phyloP scores from a whole-genome alignment of 2,329 filamentous ascomycete species.

The Fusarium subglutinans region DNA sequence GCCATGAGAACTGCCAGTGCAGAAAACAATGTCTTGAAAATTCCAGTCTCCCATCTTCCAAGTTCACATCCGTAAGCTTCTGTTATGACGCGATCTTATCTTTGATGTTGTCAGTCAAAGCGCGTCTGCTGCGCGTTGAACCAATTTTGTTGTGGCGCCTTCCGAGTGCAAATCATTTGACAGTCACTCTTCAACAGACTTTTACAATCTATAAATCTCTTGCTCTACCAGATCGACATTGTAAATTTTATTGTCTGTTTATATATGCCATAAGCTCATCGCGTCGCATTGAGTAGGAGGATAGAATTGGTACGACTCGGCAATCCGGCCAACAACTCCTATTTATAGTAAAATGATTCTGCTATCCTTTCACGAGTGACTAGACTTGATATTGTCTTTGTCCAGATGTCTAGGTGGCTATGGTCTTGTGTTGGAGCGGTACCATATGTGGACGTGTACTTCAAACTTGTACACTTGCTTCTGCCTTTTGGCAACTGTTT shows the following conservation, averaged over 20 bases:
- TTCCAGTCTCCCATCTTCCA: no score
- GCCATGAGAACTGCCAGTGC: no score
- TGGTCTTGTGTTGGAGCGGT: rapidly evolving
- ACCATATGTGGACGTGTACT: rapidly evolving
- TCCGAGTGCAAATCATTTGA: neutral
- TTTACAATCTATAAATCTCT: neutral
- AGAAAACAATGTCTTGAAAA: no score
- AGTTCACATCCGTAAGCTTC: rapidly evolving
- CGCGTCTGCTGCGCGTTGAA: neutral
- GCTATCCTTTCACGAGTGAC: rapidly evolving
- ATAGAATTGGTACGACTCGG: no score
- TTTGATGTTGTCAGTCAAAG: neutral
- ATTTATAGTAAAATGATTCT: rapidly evolving
- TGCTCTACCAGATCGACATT: rapidly evolving
- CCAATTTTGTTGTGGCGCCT: neutral
- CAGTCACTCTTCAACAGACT: neutral
- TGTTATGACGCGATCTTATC: neutral
- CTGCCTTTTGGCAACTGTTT: rapidly evolving
- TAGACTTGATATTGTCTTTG: no score
- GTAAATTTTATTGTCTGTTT: neutral
- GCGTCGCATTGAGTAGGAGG: neutral
- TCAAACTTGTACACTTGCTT: rapidly evolving
- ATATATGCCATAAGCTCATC: neutral
- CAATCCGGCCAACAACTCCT: no score
- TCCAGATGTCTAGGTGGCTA: rapidly evolving